Evolutionary conservation across 106 monocot genomes (phyloP).

Genomic region (Dioscorea zingiberensis): DNA sequence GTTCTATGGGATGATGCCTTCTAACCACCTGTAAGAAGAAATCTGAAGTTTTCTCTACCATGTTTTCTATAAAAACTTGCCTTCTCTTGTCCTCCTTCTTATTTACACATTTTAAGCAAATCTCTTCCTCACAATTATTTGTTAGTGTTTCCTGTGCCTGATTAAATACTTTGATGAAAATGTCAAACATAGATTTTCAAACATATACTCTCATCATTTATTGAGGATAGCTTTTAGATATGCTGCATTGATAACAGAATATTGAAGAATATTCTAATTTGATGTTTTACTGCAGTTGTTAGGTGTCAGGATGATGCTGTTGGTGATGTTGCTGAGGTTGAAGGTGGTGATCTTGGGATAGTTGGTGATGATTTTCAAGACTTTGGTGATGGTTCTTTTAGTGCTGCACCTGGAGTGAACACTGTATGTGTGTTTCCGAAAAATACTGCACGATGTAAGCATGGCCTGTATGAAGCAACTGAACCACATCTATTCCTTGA

Average conservation of each 20-base stretch:
- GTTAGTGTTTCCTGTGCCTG: not conserved
- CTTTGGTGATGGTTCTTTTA: conserved; percentile 50
- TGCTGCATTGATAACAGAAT: not conserved
- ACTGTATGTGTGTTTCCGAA: conserved; percentile 88
- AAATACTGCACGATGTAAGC: conserved; percentile 66
- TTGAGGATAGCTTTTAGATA: not conserved
- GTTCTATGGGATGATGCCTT: too few relatives aligned
- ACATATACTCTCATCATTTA: not conserved
- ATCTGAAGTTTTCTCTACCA: too few relatives aligned
- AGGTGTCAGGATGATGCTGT: conserved; percentile 51
- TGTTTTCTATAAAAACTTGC: too few relatives aligned
- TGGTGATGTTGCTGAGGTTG: conserved; percentile 59
- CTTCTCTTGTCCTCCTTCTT: too few relatives aligned
- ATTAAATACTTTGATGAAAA: not conserved
- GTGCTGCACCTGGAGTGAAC: conserved; percentile 77
- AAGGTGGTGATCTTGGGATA: conserved; percentile 79
- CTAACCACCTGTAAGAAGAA: too few relatives aligned
- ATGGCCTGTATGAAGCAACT: not conserved
- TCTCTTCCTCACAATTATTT: not conserved
- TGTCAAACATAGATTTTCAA: too few relatives aligned
- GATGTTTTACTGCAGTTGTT: conserved; percentile 32
- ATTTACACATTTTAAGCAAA: too few relatives aligned
- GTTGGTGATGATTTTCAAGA: conserved; percentile 84
- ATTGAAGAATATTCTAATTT: not conserved
- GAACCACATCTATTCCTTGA: conserved; percentile 1